Evolutionary conservation across 192 early-diverging fungal species (phyloP).

Genomic region (Podila clonocystis): DNA sequence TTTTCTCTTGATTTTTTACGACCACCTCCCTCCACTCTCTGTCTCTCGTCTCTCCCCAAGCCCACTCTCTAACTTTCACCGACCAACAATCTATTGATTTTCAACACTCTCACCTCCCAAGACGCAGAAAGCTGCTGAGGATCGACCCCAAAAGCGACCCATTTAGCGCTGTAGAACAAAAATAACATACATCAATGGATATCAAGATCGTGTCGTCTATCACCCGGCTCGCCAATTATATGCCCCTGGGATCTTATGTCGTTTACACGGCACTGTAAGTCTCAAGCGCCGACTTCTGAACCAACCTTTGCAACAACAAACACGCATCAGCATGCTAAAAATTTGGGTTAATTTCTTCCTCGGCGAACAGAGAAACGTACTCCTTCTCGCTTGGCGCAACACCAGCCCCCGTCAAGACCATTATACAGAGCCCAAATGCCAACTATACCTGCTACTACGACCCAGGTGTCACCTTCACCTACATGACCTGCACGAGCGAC

Average conservation of each 20-base stretch:
- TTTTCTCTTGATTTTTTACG: no score
- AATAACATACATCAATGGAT: constrained; percentile 15
- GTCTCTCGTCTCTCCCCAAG: no score
- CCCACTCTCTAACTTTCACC: no score
- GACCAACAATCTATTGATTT: no score
- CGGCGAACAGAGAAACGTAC: constrained; percentile 32
- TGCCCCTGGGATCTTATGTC: constrained; percentile 50
- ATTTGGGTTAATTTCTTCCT: not conserved
- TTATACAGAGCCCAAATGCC: constrained; percentile 11
- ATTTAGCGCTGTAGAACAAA: not conserved
- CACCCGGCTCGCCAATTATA: constrained; percentile 44
- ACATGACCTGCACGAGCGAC: constrained; percentile 24
- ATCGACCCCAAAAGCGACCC: not conserved
- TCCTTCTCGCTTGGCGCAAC: constrained; percentile 38
- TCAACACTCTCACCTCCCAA: no score
- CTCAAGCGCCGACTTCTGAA: not conserved
- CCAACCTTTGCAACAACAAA: not conserved
- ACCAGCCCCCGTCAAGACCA: constrained; percentile 27
- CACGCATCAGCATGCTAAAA: not conserved
- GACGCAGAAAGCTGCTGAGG: no score
- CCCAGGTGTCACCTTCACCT: constrained; percentile 20
- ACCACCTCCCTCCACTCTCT: no score
- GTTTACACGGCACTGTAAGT: constrained; percentile 50
- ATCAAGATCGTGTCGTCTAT: constrained; percentile 39
- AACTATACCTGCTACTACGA: constrained; percentile 37